phyloP scores from a whole-genome alignment of 148 eudicot species.

The Arbutus unedo region DNA sequence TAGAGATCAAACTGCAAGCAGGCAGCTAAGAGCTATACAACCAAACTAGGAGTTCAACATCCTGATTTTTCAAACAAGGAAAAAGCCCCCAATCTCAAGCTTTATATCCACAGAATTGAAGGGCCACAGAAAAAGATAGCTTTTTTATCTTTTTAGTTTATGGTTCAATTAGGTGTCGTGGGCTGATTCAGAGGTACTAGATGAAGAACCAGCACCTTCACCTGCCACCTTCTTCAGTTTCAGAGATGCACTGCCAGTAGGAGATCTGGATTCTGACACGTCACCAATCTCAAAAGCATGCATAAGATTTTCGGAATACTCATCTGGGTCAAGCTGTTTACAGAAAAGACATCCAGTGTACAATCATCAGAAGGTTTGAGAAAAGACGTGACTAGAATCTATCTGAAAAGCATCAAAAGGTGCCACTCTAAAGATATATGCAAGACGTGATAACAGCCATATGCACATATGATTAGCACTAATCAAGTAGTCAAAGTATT shows the following conservation, averaged over 20 bases:
- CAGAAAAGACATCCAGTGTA: conserved; percentile 2
- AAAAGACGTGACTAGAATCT: background rate
- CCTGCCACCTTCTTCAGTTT: conserved; percentile 33
- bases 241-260: conserved; percentile 38
- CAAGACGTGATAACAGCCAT: background rate
- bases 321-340: conserved; percentile 37
- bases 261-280: conserved; percentile 35
- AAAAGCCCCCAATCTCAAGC: conserved; percentile 20
- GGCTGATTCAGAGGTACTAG: conserved; percentile 32
- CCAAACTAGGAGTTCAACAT: conserved; percentile 11
- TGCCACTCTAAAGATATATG: background rate
- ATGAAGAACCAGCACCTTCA: conserved; percentile 38
- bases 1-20: background rate
- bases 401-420: background rate
- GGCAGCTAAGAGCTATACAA: conserved; percentile 25
- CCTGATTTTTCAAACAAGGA: conserved; percentile 20
- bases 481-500: background rate
- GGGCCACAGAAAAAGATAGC: conserved; percentile 9
- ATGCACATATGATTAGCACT: background rate
- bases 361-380: background rate
- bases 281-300: conserved; percentile 49
- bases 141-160: background rate
- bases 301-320: conserved; percentile 40
- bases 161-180: conserved; percentile 21
- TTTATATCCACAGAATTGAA: conserved; percentile 35